Percentiles rank a stretch among this genome's conserved stretches.
phyloP scores from a whole-genome alignment of 208 protist species.

The Leishmania martiniquensis region DNA sequence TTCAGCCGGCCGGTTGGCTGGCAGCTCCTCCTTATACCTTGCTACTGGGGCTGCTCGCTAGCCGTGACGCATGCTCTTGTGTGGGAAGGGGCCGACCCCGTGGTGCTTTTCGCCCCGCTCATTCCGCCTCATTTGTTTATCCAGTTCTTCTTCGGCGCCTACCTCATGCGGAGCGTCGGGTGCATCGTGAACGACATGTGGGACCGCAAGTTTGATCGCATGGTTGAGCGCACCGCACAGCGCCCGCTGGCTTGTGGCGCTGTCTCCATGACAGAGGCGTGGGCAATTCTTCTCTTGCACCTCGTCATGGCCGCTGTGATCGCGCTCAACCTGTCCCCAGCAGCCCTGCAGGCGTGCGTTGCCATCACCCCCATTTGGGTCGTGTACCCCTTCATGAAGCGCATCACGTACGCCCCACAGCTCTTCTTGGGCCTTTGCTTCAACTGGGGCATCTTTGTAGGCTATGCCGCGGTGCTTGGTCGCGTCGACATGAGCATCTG shows the following conservation, averaged over 20 bases:
- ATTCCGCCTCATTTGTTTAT: slow-evolving; percentile 78
- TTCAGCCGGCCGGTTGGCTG: slow-evolving; percentile 73
- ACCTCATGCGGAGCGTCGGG: slow-evolving; percentile 80
- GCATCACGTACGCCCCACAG: slow-evolving; percentile 81
- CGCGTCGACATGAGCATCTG: slow-evolving; percentile 71
- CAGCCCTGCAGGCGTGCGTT: slow-evolving; percentile 54
- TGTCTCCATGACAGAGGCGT: slow-evolving; percentile 60
- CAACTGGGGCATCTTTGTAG: slow-evolving; percentile 90
- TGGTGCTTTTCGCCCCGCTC: slow-evolving; percentile 75
- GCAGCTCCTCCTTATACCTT: slow-evolving; percentile 76
- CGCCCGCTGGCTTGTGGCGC: slow-evolving; percentile 68
- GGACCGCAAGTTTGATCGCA: slow-evolving; percentile 74
- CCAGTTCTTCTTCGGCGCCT: slow-evolving; percentile 68
- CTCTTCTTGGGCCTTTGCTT: slow-evolving; percentile 78
- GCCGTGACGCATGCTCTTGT: slow-evolving; percentile 84
- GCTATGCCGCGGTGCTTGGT: slow-evolving; percentile 84
- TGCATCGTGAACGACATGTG: slow-evolving; percentile 90
- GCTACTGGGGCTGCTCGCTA: slow-evolving; percentile 79
- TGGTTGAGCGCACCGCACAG: slow-evolving; percentile 71
- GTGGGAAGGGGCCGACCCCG: slow-evolving; percentile 85
- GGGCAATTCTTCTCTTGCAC: slow-evolving; percentile 48
- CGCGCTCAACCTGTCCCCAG: slow-evolving; percentile 70
- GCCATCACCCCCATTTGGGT: slow-evolving; percentile 68
- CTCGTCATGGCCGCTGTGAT: slow-evolving; percentile 50
- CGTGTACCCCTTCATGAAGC: slow-evolving; percentile 87